Evolutionary conservation across 2,329 filamentous ascomycete species (phyloP), one percentile per base, ranked within the genome.

Genomic region (Ascochyta koolunga): DNA sequence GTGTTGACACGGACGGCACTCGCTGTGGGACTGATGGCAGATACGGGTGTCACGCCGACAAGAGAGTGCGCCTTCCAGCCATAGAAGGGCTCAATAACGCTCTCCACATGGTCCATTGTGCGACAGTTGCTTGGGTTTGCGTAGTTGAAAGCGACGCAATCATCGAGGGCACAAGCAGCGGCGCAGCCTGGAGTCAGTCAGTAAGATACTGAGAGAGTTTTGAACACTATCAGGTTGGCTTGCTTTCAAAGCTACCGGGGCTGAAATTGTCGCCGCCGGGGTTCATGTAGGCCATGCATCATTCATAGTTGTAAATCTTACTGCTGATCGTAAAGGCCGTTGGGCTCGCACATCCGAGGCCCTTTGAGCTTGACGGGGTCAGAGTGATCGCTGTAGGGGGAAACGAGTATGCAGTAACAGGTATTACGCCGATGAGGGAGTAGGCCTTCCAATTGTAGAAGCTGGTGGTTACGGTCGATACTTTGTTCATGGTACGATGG

Each of bases 51-150:
- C 4, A 36, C 33, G n/a, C 33, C 18, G 42, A 25, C 18, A 16
- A 44, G 41, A 11, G 41, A 44, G 41, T 44, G 25, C n/a, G 41
- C 41, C 29, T 44, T 44, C 41, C 41, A 44, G 15, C 31, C 41
- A 13, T 44, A 44, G 41, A 25, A 44, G 7, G 41, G 31, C 18
- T 15, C 29, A 25, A 31, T 44, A 4, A 44, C 21, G 15, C n/a
- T 18, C 13, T 10, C 29, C 15, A 44, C 41, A 25, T 31, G 33
- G 8, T 35, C 35, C 6, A 44, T 15, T 10, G 29, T 44, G 19
- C 41, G 41, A n/a, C 21, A 35, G 31, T 35, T 44, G 2, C 13
- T 9, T 1, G 18, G 19, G 13, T 44, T 15, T 2, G 19, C 41
- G 5, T 35, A 35, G 21, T 44, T 44, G 31, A 35, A 45, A 10